Conservation (phyloP, 2,329 filamentous ascomycete species). For the Leptographium galeiforme region DNA sequence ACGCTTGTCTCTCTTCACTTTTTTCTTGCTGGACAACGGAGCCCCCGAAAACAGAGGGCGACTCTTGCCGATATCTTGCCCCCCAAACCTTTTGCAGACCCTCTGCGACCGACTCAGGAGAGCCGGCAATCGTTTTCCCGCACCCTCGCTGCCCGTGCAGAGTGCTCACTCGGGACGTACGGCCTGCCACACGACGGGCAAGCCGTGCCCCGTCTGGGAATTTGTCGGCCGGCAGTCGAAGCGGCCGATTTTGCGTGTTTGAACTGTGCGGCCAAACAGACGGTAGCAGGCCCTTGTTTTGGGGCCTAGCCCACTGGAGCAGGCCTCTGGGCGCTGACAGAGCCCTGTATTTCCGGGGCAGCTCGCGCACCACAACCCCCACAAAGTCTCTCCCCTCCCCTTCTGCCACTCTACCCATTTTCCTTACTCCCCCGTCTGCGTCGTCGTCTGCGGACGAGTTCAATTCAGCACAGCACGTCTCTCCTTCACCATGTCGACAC, state of each 20-base stretch:
- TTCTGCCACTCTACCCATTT: background rate
- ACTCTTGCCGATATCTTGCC: background rate
- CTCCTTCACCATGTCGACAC: conserved; percentile 55
- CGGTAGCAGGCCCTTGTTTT: background rate
- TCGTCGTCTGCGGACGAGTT: background rate
- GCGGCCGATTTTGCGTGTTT: too few species aligned
- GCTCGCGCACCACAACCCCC: background rate
- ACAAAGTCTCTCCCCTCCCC: background rate
- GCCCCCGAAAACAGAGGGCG: background rate
- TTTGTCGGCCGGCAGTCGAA: too few species aligned
- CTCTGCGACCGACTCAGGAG: too few species aligned
- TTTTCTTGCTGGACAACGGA: too few species aligned
- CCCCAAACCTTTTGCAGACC: too few species aligned
- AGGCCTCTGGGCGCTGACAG: background rate
- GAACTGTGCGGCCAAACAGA: background rate
- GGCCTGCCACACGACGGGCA: too few species aligned
- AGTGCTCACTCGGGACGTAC: too few species aligned
- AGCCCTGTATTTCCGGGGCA: background rate
- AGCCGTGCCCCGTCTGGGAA: too few species aligned
- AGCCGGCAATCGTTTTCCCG: too few species aligned
- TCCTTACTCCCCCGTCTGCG: background rate
- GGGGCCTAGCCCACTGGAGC: background rate
- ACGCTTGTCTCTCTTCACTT: too few species aligned
- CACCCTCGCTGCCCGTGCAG: too few species aligned
- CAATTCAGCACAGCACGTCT: background rate